Conservation (phyloP, 371 early-diverging fungal genomes). For the Syncephalastrum sp. region DNA sequence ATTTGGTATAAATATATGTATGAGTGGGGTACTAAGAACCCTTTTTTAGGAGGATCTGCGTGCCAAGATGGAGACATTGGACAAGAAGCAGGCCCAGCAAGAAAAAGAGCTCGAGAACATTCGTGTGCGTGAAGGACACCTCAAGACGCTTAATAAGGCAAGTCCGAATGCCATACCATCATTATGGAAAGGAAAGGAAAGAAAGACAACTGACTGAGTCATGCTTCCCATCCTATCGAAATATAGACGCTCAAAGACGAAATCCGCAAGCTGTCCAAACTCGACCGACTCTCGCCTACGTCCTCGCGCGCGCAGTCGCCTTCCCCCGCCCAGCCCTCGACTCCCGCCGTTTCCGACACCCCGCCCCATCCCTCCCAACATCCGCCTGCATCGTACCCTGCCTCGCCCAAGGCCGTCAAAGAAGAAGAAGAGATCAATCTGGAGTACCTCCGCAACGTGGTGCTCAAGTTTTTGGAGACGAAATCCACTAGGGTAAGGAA, state of each 20-base stretch:
- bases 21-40: no score
- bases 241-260: conserved; percentile 71
- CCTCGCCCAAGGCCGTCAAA: background rate
- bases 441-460: conserved; percentile 85
- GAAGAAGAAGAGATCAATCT: conserved; percentile 63
- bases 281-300: conserved; percentile 12
- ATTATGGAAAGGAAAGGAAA: background rate
- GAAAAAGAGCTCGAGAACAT: conserved; percentile 53
- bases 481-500: conserved; percentile 64
- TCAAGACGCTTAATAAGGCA: conserved; percentile 67
- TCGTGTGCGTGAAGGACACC: conserved; percentile 59
- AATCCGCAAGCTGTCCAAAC: conserved; percentile 50
- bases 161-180: background rate
- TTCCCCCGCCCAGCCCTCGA: conserved; percentile 11
- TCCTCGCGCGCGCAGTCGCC: conserved; percentile 26
- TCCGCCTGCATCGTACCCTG: no score
- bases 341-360: conserved; percentile 16
- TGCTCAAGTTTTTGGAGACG: conserved; percentile 84
- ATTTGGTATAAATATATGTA: no score
- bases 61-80: conserved; percentile 12
- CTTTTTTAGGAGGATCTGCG: conserved; percentile 13
- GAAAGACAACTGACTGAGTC: background rate
- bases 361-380: no score
- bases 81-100: conserved; percentile 24
- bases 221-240: background rate